Base-by-base conservation (phyloP, 257 asterid species). In the Phtheirospermum japonicum region DNA sequence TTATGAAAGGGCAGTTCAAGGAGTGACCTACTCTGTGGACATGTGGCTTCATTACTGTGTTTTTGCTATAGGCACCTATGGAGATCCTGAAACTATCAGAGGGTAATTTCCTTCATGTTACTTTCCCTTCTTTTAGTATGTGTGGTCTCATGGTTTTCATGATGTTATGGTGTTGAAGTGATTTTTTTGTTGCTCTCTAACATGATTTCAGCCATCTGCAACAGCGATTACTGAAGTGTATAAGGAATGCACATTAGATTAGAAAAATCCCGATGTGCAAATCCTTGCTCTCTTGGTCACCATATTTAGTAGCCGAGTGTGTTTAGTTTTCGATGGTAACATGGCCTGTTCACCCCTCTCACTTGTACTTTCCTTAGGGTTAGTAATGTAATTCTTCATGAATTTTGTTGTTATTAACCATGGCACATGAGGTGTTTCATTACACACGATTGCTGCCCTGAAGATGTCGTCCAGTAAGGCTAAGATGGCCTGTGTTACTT, bases 41-140 rank as follows among this genome's bases (percentile, higher is more conserved):
- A 87, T 89, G 96, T 93, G 99, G 99, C 75, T 93, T 79, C 95
- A 93, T 72, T 93, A 93, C 67, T 93, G 95, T 72, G 90, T 75
- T 53, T 93, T 89, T 72, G 73, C 95, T 54, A 83, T 93, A 60
- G 74, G 90, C 72, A 82, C 94, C n/a, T 93, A 83, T 52, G 94
- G 92, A 65, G 99, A 93, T 76, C 94, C 95, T 39, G 95, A 85
- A 26, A 77, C 85, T 61, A 80, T 93, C 71, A 77, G 97, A 83
- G 83, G 99, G 99, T 93, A 93, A 79, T 70, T 62, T 67, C 23
- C 39, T 55, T 59, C 13, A 28, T 42, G 57, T 69, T 50, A 67
- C 56, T 45, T 63, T 76, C 30, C 59, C 57, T 72, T 12, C 55
- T 64, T 59, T 67, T 48, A 72, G 69, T 43, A 68, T 72, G 49